A percentile compares a stretch with the other conserved stretches of the same genome.
Evolutionary conservation across 2,329 filamentous ascomycete species (phyloP).

Genomic region (Gyromitra esculenta): DNA sequence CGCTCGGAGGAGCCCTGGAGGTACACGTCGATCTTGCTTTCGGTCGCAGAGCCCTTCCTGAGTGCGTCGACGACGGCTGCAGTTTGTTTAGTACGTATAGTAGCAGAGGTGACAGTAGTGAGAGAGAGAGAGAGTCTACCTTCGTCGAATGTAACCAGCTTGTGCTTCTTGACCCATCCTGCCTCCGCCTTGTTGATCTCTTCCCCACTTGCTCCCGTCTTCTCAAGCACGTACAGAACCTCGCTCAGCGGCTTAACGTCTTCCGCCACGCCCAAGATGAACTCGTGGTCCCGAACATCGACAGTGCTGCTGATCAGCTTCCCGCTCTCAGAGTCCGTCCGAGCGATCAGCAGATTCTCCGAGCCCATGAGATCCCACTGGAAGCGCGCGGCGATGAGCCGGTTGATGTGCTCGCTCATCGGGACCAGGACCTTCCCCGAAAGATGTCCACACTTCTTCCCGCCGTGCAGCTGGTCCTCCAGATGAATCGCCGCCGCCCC

Average conservation of each 20-base stretch:
- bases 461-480: slow-evolving; percentile 95
- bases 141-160: slow-evolving; percentile 90
- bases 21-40: slow-evolving; percentile 75
- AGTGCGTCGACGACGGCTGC: slow-evolving; percentile 79
- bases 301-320: slow-evolving; percentile 89
- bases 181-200: slow-evolving; percentile 90
- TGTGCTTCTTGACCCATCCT: slow-evolving; percentile 85
- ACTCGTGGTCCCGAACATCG: slow-evolving; percentile 95
- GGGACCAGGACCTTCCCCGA: slow-evolving; percentile 96
- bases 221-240: slow-evolving; percentile 88
- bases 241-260: slow-evolving; percentile 84
- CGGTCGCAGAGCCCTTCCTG: slow-evolving; percentile 70
- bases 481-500: slow-evolving; percentile 97
- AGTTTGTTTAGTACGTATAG: background rate
- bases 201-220: slow-evolving; percentile 75
- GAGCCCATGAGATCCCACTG: slow-evolving; percentile 99
- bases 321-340: slow-evolving; percentile 94
- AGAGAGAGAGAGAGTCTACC: slow-evolving; percentile 59
- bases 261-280: slow-evolving; percentile 85
- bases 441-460: slow-evolving; percentile 97
- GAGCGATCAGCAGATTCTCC: slow-evolving; percentile 92
- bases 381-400: slow-evolving; percentile 88
- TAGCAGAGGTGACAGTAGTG: background rate
- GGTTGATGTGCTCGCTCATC: slow-evolving; percentile 94
- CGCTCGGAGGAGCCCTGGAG: slow-evolving; percentile 59